Base-by-base conservation (phyloP, 192 early-diverging fungal genomes). In the Dissophora ornata region DNA sequence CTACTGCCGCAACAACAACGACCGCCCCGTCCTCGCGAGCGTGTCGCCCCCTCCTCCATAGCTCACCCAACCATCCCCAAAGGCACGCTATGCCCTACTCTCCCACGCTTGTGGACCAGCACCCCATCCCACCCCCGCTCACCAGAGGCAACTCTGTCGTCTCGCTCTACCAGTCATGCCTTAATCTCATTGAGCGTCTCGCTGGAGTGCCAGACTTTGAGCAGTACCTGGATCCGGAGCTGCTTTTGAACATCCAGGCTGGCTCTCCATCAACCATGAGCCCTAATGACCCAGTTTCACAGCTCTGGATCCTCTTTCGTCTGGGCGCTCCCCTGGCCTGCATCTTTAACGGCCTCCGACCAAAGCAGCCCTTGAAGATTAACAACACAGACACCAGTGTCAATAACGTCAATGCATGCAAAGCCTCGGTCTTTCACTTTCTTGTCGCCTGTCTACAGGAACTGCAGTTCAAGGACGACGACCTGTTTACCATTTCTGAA, bases 351-450 rank as follows among this genome's bases (percentile, higher is more conserved):
- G 88, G 90, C 25, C 75, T 92, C 13, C 70, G 82, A 54, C 89
- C 91, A 9, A 66, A 71, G 46, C 81, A 86, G 70, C 88, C 79
- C 28, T 68, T 91, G 62, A 82, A 83, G 46, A 69, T 86, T 45
- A 84, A 84, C 18, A 71, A 49, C 50, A 46, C 40, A 1, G 80
- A 77, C 16, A 73, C 83, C 41, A 81, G 68, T n/a, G 74, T 84
- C 62, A 49, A 48, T 34, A 82, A 79, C 44, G 42, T 84, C 46
- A 92, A 94, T 30, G 81, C 87, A 46, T 91, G 89, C 74, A 96
- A 98, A 78, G 89, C 90, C 56, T 87, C 83, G 24, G 91, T 97
- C 36, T 96, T 91, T 82, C 83, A 88, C 56, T 98, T 98, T 81
- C 63, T 97, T 28, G 90, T 92, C 56, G 89, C 90, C 12, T 96